Conservation (phyloP, 495 filamentous ascomycete genomes). For the Daldinia vernicosa region DNA sequence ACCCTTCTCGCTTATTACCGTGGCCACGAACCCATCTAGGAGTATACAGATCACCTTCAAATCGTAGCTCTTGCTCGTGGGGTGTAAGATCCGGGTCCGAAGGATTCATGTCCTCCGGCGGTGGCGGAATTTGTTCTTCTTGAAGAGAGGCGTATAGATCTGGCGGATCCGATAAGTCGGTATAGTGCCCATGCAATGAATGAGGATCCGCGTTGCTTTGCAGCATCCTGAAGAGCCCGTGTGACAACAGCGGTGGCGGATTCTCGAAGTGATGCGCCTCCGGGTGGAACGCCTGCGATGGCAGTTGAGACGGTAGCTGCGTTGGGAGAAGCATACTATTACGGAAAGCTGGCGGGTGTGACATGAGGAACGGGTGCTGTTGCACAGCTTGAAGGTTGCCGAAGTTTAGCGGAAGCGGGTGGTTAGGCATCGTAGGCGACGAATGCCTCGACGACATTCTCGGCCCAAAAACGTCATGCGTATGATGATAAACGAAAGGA, state of each 20-base stretch:
- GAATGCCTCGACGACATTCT: slow-evolving; percentile 61
- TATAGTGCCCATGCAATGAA: slow-evolving; percentile 67
- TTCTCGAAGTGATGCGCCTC: slow-evolving; percentile 61
- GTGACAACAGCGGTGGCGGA: slow-evolving; percentile 65
- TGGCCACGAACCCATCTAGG: slow-evolving; percentile 80
- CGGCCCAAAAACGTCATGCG: slow-evolving; percentile 59
- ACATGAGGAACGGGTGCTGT: slow-evolving; percentile 61
- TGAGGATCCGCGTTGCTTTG: slow-evolving; percentile 73
- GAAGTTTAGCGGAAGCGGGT: slow-evolving; percentile 61
- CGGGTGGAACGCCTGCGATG: slow-evolving; percentile 57
- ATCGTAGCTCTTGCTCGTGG: slow-evolving; percentile 79
- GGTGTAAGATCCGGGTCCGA: slow-evolving; percentile 73
- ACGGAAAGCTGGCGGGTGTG: slow-evolving; percentile 56
- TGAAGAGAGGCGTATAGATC: slow-evolving; percentile 76
- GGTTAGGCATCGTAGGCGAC: slow-evolving; percentile 64
- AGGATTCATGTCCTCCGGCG: slow-evolving; percentile 78
- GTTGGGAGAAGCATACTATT: slow-evolving; percentile 58
- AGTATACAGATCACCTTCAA: slow-evolving; percentile 80
- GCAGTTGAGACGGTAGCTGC: slow-evolving; percentile 53
- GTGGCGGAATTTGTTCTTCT: slow-evolving; percentile 72
- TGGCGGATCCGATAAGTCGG: slow-evolving; percentile 73
- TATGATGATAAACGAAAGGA: slow-evolving; percentile 63
- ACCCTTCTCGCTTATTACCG: slow-evolving; percentile 83
- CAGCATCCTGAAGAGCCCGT: slow-evolving; percentile 72
- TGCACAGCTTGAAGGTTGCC: slow-evolving; percentile 63